Base-by-base conservation (phyloP, 2,329 filamentous ascomycete species). In the Coniochaeta pulveracea region DNA sequence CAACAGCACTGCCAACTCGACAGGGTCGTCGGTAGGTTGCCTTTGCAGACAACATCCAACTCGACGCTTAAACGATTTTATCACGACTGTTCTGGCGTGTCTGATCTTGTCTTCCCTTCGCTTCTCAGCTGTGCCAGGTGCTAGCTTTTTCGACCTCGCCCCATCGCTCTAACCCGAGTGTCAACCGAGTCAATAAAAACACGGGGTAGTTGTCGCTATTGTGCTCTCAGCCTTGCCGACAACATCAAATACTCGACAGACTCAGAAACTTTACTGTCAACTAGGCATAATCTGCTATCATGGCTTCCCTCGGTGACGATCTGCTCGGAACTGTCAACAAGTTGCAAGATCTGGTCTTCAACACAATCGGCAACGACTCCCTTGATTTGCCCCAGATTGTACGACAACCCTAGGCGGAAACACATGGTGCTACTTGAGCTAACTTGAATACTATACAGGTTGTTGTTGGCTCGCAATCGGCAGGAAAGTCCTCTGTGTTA, bases 311-410 rank as follows among this genome's bases (percentile, higher is more conserved):
- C 50, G 89, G 91, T 54, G 91, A 98, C 61, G 88, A 98, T 62
- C 69, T 98, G 61, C 76, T 98, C 56, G 77, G 76, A 48, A 93
- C 86, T 44, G 91, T 98, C 64, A 98, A 98, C 70, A 93, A 93
- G 69, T 72, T 98, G 52, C 91, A 98, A 62, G 91, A 96, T 61
- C 65, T 98, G 53, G 91, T 98, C 52, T 98, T 98, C 69, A 98
- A 98, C 65, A 98, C 91, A 47, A 98, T 98, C 59, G 91, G 91
- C 61, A 96, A 88, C 66, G 91, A 98, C 60, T 96, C 89, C 34
- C 73, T 98, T 40, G 91, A 98, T 61, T 68, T 98, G 37, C 91
- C 91, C 38, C 91, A 98, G 64, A 98, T 98, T 71, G 91, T 95
- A 78, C 54, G 77, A 65, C 43, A n/a, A 7, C 17, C 21, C 21